These are phyloP conservation scores for Amanita subjunquillea DNA, from an alignment of 768 basidiomycete genomes.

Conservation along the genomic window DNA sequence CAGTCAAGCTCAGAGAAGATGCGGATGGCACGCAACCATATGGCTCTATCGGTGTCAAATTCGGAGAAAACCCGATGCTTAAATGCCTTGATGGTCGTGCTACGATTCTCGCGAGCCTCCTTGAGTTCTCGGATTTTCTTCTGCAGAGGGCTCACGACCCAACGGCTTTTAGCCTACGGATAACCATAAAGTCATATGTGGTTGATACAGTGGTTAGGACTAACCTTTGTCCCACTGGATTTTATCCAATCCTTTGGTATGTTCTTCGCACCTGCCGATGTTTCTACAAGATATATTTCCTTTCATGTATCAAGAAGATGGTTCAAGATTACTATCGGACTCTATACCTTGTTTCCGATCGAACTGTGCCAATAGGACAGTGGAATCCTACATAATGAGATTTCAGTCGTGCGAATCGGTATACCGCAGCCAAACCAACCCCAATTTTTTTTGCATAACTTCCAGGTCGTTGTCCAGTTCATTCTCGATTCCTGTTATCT, in stretches of 20 bases:
- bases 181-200: background rate
- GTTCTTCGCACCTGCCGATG: conserved; percentile 43
- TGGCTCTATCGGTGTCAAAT: conserved; percentile 70
- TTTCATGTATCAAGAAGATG: conserved; percentile 17
- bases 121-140: conserved; percentile 72
- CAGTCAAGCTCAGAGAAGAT: conserved; percentile 96
- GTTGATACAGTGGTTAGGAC: background rate
- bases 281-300: conserved; percentile 90
- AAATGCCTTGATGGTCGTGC: conserved; percentile 72
- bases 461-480: conserved; percentile 60
- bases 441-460: conserved; percentile 54
- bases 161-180: conserved; percentile 61
- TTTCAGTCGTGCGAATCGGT: background rate
- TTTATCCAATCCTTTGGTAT: conserved; percentile 85
- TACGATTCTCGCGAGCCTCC: conserved; percentile 87
- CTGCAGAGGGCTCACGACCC: conserved; percentile 64
- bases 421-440: conserved; percentile 29
- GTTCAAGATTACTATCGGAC: background rate
- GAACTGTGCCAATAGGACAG: conserved; percentile 48
- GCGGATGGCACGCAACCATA: conserved; percentile 78
- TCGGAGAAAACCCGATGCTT: conserved; percentile 68
- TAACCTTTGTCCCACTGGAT: conserved; percentile 68
- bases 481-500: conserved; percentile 62
- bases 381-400: conserved; percentile 16
- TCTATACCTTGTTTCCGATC: conserved; percentile 67